Evolutionary conservation across 805 yeast species (phyloP).

Genomic region (Scheffersomyces lignosus): DNA sequence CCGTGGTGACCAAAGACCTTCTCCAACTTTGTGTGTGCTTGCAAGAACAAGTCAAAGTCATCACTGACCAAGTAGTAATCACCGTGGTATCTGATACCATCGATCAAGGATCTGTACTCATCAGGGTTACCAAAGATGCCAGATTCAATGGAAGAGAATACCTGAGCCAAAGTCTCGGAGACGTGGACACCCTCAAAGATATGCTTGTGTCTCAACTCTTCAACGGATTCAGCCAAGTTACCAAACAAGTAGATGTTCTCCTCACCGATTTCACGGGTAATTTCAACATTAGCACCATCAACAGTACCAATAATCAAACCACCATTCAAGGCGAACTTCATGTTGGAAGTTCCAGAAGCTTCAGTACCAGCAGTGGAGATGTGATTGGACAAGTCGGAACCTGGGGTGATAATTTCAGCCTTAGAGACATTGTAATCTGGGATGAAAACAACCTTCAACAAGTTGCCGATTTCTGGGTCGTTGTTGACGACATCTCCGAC

Average conservation of each 20-base stretch:
- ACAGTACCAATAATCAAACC: constrained; percentile 94
- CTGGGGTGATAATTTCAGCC: constrained; percentile 89
- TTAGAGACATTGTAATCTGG: constrained; percentile 94
- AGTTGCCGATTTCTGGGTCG: constrained; percentile 71
- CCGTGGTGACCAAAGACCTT: constrained; percentile 56
- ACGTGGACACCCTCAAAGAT: constrained; percentile 57
- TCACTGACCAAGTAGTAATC: constrained; percentile 86
- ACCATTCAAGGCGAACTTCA: constrained; percentile 94
- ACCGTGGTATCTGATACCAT: constrained; percentile 69
- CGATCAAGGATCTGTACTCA: constrained; percentile 68
- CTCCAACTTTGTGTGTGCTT: constrained; percentile 78
- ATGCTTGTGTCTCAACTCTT: constrained; percentile 77
- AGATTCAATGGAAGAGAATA: constrained; percentile 62
- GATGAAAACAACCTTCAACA: constrained; percentile 81
- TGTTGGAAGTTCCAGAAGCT: constrained; percentile 93
- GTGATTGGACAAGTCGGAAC: constrained; percentile 88
- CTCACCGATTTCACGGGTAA: constrained; percentile 90
- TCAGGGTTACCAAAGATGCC: constrained; percentile 72
- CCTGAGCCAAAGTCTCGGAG: constrained; percentile 60
- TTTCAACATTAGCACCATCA: constrained; percentile 95
- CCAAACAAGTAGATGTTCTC: constrained; percentile 92
- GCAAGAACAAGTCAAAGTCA: constrained; percentile 84
- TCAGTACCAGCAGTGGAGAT: constrained; percentile 97
- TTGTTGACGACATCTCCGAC: constrained; percentile 80
- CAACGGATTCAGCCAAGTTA: constrained; percentile 86